Base-by-base conservation (phyloP, 2,329 filamentous ascomycete species). In the Paramyrothecium roridum region DNA sequence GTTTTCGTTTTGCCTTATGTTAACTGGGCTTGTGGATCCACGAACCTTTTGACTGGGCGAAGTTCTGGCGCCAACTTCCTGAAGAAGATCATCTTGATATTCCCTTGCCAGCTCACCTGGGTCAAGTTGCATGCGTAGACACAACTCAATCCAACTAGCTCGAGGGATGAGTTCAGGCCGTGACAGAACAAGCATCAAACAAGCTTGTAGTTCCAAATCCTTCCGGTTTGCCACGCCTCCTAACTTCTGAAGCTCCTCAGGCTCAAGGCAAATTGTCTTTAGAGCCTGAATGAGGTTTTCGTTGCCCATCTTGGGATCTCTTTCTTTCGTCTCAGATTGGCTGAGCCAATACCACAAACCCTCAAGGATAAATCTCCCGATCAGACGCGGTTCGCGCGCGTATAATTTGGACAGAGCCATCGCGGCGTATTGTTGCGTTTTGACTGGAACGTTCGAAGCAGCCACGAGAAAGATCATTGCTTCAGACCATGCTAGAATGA, bases 101-200 rank as follows among this genome's bases (percentile, higher is more conserved):
- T 85, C 82, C 55, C 79, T 79, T 2, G 88, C 90, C 55, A 99
- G 80, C 21, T 83, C 77, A 19, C 93, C 93, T 6, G 95, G 95
- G 70, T 99, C 95, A 13, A 91, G 77, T 13, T 87, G 88, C 61
- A 89, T 87, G 57, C 85, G 85, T 54, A 98, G 80, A 65, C 91
- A 96, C 3, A 92, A 75, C 46, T 95, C 88, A 65, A 99, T 98
- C 96, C 96, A 99, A 58, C 84, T 90, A 20, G 86, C 80, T 56
- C 84, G 83, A 1, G 91, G 88, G 56, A 98, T 82, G 37, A 99
- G 75, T 57, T 93, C 87, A 20, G 86, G 80, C 22, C 91, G 88
- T 54, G 89, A 88, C 23, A 99, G 78, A 19, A 96, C 86, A 19
- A 96, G 76, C 3, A 97, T 75, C 7, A 84, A 83, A 60, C 92